Base-by-base conservation (phyloP, 108 stramenopile genomes). In the Nitzschia putrida region DNA sequence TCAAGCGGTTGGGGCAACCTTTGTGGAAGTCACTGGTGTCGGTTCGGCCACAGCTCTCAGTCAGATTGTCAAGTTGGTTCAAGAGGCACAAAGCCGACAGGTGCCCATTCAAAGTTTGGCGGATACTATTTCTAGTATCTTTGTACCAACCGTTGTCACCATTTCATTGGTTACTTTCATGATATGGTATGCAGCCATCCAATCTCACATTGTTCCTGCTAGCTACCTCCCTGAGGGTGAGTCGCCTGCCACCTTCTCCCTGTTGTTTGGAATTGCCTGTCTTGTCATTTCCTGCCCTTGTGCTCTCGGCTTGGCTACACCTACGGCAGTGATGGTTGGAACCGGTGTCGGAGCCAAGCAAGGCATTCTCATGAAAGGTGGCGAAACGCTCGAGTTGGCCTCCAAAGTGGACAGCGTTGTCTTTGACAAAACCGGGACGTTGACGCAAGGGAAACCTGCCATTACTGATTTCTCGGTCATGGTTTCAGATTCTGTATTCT, bases 381-480 rank as follows among this genome's bases (percentile, higher is more conserved):
- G 97, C 39, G 90, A 85, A 4, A 93, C 96, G 7, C 71, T 99
- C 47, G 97, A 98, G 83, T 69, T 76, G 34, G 95, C 96, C 0
- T 71, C 79, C 44, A 68, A 81, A 37, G 92, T 98, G 7, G 82
- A 91, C 18, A 87, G 93, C 18, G 85, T 97, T 26, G 83, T 92
- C 11, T 91, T 99, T 73, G 99, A 99, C 83, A 99, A 99, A 82
- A 99, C 99, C n/a, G 98, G 98, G 8, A 99, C 99, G 20, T 75
- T 99, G 29, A 99, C 99, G 24, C 63, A 80, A 22, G 97, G 97
- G 2, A 79, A 88, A 74, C 89, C 94, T 10, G 86, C 84, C 12
- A 66, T 94, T 13, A 83, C 86, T 13, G 88, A 88, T 40, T 85
- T 78, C 54, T 57, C 85, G 10, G 63, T 76, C 41, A 39, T 76